phyloP scores from a whole-genome alignment of 2,329 filamentous ascomycete genomes.

The Metarhizium sp. region DNA sequence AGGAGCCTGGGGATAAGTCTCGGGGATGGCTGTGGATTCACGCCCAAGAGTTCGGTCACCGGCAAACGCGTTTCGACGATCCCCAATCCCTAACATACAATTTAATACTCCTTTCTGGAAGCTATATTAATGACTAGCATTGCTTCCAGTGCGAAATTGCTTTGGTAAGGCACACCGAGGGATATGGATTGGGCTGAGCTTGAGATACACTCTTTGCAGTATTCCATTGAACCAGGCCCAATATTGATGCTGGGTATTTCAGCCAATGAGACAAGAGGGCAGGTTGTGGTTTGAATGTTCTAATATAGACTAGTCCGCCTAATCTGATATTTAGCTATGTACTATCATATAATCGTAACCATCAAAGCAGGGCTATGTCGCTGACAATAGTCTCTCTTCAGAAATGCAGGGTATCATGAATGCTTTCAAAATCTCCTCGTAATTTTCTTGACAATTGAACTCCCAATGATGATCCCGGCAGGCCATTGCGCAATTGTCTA shows the following conservation, averaged over 20 bases:
- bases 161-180: no score
- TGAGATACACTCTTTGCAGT: background rate
- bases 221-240: background rate
- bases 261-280: background rate
- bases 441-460: background rate
- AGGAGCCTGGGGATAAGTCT: no score
- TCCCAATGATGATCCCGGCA: background rate
- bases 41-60: no score
- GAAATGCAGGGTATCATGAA: constrained; percentile 1
- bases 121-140: background rate
- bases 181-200: no score
- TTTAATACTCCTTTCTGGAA: background rate
- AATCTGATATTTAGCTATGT: background rate
- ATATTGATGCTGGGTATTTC: background rate
- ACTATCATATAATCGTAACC: background rate
- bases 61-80: no score
- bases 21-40: no score
- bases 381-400: background rate
- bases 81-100: no score
- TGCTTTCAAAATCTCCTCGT: background rate
- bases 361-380: background rate
- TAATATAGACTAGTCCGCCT: no score
- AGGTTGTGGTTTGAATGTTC: background rate
- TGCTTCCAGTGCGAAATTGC: background rate
- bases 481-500: no score